Base-by-base conservation (phyloP, 2,329 filamentous ascomycete species). In the Lasiodiplodia sp. region DNA sequence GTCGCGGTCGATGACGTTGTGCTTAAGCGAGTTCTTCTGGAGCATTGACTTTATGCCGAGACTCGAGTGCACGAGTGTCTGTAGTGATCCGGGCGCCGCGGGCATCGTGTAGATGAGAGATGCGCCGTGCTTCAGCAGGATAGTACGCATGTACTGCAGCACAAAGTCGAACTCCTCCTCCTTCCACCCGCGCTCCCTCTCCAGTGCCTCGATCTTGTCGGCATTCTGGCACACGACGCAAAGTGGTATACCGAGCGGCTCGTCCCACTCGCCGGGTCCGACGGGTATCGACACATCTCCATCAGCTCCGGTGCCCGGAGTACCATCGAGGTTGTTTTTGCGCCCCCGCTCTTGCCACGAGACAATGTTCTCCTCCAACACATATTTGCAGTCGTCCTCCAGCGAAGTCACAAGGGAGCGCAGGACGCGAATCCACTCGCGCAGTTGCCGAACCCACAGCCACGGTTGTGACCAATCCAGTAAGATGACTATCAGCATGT, bases 151-250 rank as follows among this genome's bases (percentile, higher is more conserved):
- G 78, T 94, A 97, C 77, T 99, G 96, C 69, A 97, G 86, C 53
- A 99, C 92, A 72, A 96, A 94, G 78, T 99, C 96, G 75, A 99
- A 99, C 74, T 97, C 92, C 72, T 96, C 93, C 80, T 99, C 96
- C 80, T 94, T 95, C 94, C 95, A 99, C 16, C 91, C 89, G 69
- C 94, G 90, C 63, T 93, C 94, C 78, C 92, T 93, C 81, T 98
- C 96, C 69, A 99, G 81, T 49, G 89, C 87, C 76, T 98, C 94
- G 79, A 98, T 97, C 78, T 92, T 94, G 80, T 97, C 93, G 16
- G 93, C 94, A 78, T 97, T 96, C 79, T 98, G 94, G 78, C 95
- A 97, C n/a, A 98, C 94, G 10, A 99, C 92, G 76, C 93, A 96
- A 47, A 99, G 83, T 0, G 94, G 93, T 67, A 99, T 81, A 0